A percentile compares a stretch with the other conserved stretches of the same genome.
Evolutionary conservation across 192 early-diverging fungal genomes (phyloP).

Genomic region (Entomortierella chlamydospora): DNA sequence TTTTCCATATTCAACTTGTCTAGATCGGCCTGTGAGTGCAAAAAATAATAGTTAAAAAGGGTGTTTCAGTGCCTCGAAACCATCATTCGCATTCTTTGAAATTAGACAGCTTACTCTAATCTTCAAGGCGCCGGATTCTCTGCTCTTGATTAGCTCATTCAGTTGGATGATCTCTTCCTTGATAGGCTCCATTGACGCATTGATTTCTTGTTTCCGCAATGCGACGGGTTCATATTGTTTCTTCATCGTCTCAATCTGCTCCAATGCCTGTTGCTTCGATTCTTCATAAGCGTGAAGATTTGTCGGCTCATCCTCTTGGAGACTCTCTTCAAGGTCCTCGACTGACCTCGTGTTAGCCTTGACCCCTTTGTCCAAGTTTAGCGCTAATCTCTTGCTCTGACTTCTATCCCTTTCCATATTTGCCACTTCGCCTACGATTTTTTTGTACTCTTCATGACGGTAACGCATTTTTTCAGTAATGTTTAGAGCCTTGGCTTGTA

Average conservation of each 20-base stretch:
- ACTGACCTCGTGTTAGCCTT: slow-evolving; percentile 11
- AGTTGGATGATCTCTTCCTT: slow-evolving; percentile 55
- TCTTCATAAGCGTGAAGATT: slow-evolving; percentile 71
- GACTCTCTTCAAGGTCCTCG: slow-evolving; percentile 7
- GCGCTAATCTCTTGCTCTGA: slow-evolving; percentile 1
- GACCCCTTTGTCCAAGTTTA: slow-evolving; percentile 21
- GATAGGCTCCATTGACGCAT: slow-evolving; percentile 49
- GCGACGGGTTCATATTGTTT: slow-evolving; percentile 69
- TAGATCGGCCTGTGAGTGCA: slow-evolving; percentile 22
- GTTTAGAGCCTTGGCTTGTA: slow-evolving; percentile 45
- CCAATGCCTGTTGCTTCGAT: slow-evolving; percentile 56
- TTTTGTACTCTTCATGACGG: slow-evolving; percentile 10
- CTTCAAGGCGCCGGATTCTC: slow-evolving; percentile 2
- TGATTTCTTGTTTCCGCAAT: slow-evolving; percentile 49
- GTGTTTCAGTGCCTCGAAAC: not conserved
- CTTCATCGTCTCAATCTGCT: slow-evolving; percentile 66
- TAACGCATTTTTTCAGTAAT: slow-evolving; percentile 51
- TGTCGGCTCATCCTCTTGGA: slow-evolving; percentile 70
- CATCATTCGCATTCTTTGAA: not conserved
- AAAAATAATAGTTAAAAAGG: not conserved
- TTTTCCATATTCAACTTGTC: slow-evolving; percentile 18
- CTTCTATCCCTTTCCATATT: slow-evolving; percentile 1
- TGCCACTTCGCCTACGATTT: slow-evolving; percentile 3
- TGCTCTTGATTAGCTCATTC: slow-evolving; percentile 29
- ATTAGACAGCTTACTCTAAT: slow-evolving; percentile 35